Conservation (phyloP, 192 early-diverging fungal genomes). For the Phlyctochytrium arcticum region DNA sequence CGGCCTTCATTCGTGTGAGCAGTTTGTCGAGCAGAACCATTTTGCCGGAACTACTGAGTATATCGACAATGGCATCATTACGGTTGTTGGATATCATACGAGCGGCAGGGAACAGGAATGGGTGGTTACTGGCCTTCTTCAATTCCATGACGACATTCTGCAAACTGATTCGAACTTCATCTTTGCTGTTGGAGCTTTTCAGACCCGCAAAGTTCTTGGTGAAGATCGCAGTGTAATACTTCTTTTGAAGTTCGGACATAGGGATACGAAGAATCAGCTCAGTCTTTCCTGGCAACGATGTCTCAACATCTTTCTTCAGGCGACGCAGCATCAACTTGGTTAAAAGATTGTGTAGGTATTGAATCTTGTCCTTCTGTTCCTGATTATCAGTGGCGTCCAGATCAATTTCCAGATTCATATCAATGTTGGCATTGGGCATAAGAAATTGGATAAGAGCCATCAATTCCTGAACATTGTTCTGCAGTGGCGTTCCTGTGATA, state of each 20-base stretch:
- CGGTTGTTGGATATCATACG: slow-evolving; percentile 42
- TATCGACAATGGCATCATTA: slow-evolving; percentile 73
- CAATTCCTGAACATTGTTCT: slow-evolving; percentile 95
- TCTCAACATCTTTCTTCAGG: slow-evolving; percentile 98
- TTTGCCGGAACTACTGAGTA: slow-evolving; percentile 93
- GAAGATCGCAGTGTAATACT: slow-evolving; percentile 93
- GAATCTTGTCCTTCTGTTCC: slow-evolving; percentile 74
- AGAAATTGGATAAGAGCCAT: slow-evolving; percentile 87
- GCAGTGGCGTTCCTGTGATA: slow-evolving; percentile 98
- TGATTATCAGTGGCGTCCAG: slow-evolving; percentile 47
- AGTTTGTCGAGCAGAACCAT: slow-evolving; percentile 98
- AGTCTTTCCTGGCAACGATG: slow-evolving; percentile 90
- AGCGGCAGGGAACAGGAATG: slow-evolving; percentile 61
- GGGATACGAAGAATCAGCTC: slow-evolving; percentile 95
- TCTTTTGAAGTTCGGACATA: slow-evolving; percentile 81
- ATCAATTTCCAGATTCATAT: slow-evolving; percentile 76
- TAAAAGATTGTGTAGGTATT: slow-evolving; percentile 74
- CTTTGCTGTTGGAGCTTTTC: slow-evolving; percentile 53
- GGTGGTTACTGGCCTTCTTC: slow-evolving; percentile 96
- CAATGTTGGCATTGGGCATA: slow-evolving; percentile 74
- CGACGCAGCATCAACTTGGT: slow-evolving; percentile 91
- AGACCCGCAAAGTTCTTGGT: slow-evolving; percentile 90
- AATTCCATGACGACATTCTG: slow-evolving; percentile 95
- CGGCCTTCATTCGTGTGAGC: slow-evolving; percentile 79
- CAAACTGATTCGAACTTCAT: slow-evolving; percentile 61